These are phyloP conservation scores for Turnera subulata DNA, from an alignment of 345 rosid species.

Conservation along the genomic window DNA sequence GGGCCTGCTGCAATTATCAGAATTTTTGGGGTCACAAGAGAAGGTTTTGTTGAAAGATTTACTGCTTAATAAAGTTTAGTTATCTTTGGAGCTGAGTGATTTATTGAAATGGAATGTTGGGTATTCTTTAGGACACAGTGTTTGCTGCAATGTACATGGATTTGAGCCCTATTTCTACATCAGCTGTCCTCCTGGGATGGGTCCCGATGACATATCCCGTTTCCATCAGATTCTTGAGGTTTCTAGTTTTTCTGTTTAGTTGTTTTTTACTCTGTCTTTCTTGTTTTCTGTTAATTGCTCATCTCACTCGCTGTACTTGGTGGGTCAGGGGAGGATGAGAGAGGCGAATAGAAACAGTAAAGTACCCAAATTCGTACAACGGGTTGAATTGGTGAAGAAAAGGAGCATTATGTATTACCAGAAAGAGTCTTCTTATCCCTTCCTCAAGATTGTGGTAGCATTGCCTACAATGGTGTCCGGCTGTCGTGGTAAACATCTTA, in stretches of 20 bases:
- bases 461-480: slow-evolving; percentile 88
- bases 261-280: background rate
- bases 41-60: slow-evolving; percentile 41
- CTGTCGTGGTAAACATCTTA: slow-evolving; percentile 64
- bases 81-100: background rate
- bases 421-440: slow-evolving; percentile 67
- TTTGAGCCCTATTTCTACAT: slow-evolving; percentile 96
- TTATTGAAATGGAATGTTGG: background rate
- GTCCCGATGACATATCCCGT: slow-evolving; percentile 78
- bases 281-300: slow-evolving; percentile 3
- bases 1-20: slow-evolving; percentile 85
- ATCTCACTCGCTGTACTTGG: slow-evolving; percentile 8
- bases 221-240: slow-evolving; percentile 91
- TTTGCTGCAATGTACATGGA: slow-evolving; percentile 93
- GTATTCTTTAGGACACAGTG: slow-evolving; percentile 64
- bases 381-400: slow-evolving; percentile 69
- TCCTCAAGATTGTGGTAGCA: slow-evolving; percentile 87
- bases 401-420: slow-evolving; percentile 94
- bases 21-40: slow-evolving; percentile 82
- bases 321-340: slow-evolving; percentile 71
- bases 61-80: background rate
- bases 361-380: slow-evolving; percentile 54
- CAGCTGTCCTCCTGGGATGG: slow-evolving; percentile 86
- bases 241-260: slow-evolving; percentile 13
- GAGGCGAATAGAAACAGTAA: slow-evolving; percentile 60